Evolutionary conservation across 2,329 filamentous ascomycete genomes (phyloP), one percentile per base, ranked within the genome.

Genomic region (Hypoxylon sp.): DNA sequence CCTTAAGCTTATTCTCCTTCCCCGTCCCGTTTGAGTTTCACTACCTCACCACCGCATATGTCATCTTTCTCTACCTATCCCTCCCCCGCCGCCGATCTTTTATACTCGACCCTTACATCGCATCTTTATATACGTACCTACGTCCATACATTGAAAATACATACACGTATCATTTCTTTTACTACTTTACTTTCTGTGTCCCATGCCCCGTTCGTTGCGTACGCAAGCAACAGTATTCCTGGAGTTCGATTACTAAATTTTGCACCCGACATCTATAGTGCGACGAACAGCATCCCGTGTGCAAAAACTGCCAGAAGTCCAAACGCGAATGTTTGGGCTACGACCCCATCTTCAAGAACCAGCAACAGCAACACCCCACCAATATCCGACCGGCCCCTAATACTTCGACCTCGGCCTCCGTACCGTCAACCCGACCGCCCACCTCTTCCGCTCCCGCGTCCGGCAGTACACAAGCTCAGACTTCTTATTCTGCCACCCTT

Each of bases 211-310:
- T 27, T 19, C 6, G 11, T n/a, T 50, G 19, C 71, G 50, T 54
- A 70, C 64, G 71, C 61, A 58, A 71, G 34, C 37, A 25, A 23
- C 29, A 9, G 27, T 19, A 8, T 23, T 48, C 52, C 39, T 65
- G 34, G 51, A 43, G 37, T 47, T 53, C 39, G 53, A 27, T 53
- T 19, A 37, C 64, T 61, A 54, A 67, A 48, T 25, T 34, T 60
- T 45, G n/a, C 14, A 56, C 55, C 32, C 29, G n/a, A 57, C 39
- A 46, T 68, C 65, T 72, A 71, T 78, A 97, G 96, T 99, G 96
- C 82, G 96, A 98, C 87, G 96, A 99, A 84, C 90, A 89, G 66
- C 94, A 97, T 79, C 96, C 96, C 21, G 90, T 91, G 65, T 99
- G 96, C 84, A 90, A 93, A 81, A 93, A 96, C 77, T 96, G 92